These are phyloP conservation scores for Coniella lustricola DNA, from an alignment of 2,329 filamentous ascomycete species.

Conservation along the genomic window DNA sequence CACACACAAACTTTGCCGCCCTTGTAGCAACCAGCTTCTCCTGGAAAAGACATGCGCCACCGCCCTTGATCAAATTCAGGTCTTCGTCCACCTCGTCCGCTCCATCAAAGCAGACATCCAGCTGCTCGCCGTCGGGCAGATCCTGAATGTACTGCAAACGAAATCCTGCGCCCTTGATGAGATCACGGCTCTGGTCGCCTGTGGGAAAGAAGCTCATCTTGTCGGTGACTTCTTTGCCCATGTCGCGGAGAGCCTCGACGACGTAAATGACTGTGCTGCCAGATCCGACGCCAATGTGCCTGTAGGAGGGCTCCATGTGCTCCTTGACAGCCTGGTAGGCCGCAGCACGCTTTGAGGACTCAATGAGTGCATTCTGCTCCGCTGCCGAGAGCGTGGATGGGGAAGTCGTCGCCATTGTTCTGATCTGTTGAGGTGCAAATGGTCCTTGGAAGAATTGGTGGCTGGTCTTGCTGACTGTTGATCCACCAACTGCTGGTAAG, in stretches of 20 bases:
- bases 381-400: conserved; percentile 19
- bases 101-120: conserved; percentile 93
- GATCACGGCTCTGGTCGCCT: conserved; percentile 80
- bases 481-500: not conserved
- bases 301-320: conserved; percentile 57
- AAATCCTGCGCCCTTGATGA: conserved; percentile 74
- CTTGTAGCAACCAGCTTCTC: conserved; percentile 90
- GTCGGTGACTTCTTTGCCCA: conserved; percentile 45
- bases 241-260: conserved; percentile 68
- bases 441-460: not conserved
- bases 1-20: conserved; percentile 79
- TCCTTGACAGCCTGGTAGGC: conserved; percentile 68
- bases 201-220: conserved; percentile 85
- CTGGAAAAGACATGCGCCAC: conserved; percentile 94
- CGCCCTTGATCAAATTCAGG: conserved; percentile 95
- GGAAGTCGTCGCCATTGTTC: conserved; percentile 30
- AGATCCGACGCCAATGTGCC: conserved; percentile 71
- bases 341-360: conserved; percentile 68
- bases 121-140: conserved; percentile 47
- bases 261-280: conserved; percentile 80
- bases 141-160: conserved; percentile 71
- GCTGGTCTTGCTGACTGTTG: not conserved
- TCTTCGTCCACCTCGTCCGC: conserved; percentile 95
- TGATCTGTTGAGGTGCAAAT: not conserved
- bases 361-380: conserved; percentile 40